phyloP scores from a whole-genome alignment of 2,329 filamentous ascomycete species.

The Diaporthe vaccinii region DNA sequence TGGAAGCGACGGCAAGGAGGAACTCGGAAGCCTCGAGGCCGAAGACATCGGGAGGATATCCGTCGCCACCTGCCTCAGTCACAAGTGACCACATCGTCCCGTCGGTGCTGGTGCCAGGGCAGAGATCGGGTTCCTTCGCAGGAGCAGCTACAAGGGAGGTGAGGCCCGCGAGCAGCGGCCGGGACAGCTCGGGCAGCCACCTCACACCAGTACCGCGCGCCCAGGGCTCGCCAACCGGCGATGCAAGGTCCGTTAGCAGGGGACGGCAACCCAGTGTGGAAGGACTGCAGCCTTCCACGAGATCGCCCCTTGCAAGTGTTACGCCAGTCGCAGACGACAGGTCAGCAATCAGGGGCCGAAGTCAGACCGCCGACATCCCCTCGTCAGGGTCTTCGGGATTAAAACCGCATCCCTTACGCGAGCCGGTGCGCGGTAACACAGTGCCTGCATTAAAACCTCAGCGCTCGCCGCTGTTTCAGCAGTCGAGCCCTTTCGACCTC shows the following conservation, averaged over 20 bases:
- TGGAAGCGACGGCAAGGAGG: constrained; percentile 27
- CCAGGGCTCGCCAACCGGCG: neutral
- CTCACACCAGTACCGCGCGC: neutral
- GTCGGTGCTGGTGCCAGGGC: constrained; percentile 15
- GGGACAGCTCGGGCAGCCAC: neutral
- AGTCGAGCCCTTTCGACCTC: constrained; percentile 30
- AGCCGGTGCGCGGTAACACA: constrained; percentile 32
- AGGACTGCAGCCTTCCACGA: neutral
- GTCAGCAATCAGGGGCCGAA: constrained; percentile 7
- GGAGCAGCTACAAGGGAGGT: neutral
- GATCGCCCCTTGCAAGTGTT: neutral
- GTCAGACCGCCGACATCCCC: constrained; percentile 24
- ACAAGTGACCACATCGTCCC: constrained; percentile 39
- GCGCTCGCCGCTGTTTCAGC: constrained; percentile 39
- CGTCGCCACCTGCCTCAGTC: constrained; percentile 54
- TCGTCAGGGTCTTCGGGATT: neutral
- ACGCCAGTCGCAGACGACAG: neutral
- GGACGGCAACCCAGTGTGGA: constrained; percentile 10
- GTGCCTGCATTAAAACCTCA: constrained; percentile 17
- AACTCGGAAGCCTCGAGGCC: constrained; percentile 21
- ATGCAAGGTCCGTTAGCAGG: neutral
- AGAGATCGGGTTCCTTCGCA: neutral
- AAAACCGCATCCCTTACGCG: constrained; percentile 6
- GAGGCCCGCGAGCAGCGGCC: constrained; percentile 34
- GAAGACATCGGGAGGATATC: constrained; percentile 42